phyloP scores from a whole-genome alignment of 2,329 filamentous ascomycete genomes.

The Colletotrichum eleusines region DNA sequence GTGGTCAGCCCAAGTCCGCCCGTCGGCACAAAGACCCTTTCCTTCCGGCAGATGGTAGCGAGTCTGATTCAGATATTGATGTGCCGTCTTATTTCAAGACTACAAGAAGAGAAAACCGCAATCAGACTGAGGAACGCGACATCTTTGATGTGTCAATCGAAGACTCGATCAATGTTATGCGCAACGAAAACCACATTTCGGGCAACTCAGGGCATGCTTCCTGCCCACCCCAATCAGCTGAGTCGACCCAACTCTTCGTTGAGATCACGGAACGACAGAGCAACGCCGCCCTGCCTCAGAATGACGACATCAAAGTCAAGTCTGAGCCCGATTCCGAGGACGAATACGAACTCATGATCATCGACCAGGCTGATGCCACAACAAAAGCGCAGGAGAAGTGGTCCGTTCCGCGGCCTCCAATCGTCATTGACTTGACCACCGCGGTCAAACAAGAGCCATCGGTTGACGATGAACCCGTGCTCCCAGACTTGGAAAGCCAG shows the following conservation, averaged over 20 bases:
- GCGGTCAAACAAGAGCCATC: not conserved
- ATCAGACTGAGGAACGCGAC: not conserved
- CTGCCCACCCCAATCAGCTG: not conserved
- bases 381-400: not conserved
- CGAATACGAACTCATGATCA: not conserved
- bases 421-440: not conserved
- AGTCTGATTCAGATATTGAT: not conserved
- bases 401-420: not conserved
- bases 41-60: not conserved
- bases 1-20: not conserved
- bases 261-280: not conserved
- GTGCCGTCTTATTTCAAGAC: too few relatives aligned
- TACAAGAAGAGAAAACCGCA: not conserved
- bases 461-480: too few relatives aligned
- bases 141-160: not conserved
- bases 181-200: not conserved
- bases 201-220: not conserved
- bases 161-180: not conserved
- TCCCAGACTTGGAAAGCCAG: accelerated
- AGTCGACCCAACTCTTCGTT: not conserved
- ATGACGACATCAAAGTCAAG: not conserved
- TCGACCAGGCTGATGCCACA: not conserved
- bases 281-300: accelerated
- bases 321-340: not conserved
- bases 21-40: not conserved